These are phyloP conservation scores for Coelastrella sp. DNA, from an alignment of 139 green algal species.

Conservation along the genomic window DNA sequence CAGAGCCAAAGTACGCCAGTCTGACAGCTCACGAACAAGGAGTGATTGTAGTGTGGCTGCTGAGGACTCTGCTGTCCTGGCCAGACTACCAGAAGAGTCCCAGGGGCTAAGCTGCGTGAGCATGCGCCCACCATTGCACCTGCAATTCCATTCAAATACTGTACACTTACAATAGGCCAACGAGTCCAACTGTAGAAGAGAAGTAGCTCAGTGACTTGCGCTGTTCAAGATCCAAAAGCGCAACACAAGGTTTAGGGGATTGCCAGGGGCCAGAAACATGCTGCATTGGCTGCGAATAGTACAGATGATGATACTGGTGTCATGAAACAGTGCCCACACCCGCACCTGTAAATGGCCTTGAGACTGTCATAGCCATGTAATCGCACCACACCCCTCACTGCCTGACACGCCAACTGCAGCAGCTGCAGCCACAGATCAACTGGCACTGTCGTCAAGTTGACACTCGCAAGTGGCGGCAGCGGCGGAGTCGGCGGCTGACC, in stretches of 20 bases:
- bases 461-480: conserved; percentile 43
- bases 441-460: conserved; percentile 71
- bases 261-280: too few species aligned
- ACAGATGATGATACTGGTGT: too few species aligned
- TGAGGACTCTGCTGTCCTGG: neutral
- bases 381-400: conserved; percentile 34
- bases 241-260: too few species aligned
- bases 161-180: too few species aligned
- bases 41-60: conserved; percentile 29
- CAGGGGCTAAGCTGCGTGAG: conserved; percentile 28
- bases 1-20: conserved; percentile 60
- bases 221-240: too few species aligned
- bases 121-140: conserved; percentile 46
- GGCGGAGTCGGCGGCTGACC: conserved; percentile 30
- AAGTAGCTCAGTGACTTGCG: too few species aligned
- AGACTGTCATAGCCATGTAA: conserved; percentile 42
- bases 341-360: conserved; percentile 40
- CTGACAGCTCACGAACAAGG: conserved; percentile 47
- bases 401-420: conserved; percentile 63
- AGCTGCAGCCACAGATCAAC: conserved; percentile 83
- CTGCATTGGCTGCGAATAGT: too few species aligned
- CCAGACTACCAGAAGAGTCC: conserved; percentile 14
- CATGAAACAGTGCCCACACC: too few species aligned
- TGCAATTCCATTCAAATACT: too few species aligned
- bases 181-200: too few species aligned